Percentiles rank a stretch among this genome's conserved stretches.
These are phyloP conservation scores for Peronosclerospora sorghi DNA, from an alignment of 352 stramenopile species.

Conservation along the genomic window DNA sequence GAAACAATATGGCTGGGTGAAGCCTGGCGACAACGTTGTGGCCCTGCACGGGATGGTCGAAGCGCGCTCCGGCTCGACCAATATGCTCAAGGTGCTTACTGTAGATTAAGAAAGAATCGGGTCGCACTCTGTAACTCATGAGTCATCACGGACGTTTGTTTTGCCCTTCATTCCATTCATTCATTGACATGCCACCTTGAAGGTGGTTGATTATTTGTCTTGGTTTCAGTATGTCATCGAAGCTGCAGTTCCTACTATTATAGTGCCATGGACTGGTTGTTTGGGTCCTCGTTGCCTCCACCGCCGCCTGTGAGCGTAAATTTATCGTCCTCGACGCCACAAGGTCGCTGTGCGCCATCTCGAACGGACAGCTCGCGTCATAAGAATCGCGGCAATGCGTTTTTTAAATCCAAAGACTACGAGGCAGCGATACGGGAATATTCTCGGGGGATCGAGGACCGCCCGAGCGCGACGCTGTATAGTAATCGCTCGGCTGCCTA, in stretches of 20 bases:
- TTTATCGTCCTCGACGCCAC: slow-evolving; percentile 40
- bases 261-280: slow-evolving; percentile 54
- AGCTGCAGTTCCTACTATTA: not conserved
- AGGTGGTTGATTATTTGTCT: too few species aligned
- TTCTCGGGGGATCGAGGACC: slow-evolving; percentile 37
- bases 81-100: slow-evolving; percentile 76
- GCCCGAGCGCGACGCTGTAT: slow-evolving; percentile 52
- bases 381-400: slow-evolving; percentile 56
- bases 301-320: slow-evolving; percentile 20
- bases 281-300: slow-evolving; percentile 16
- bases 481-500: slow-evolving; percentile 75
- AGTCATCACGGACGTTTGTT: too few species aligned
- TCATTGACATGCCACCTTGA: too few species aligned
- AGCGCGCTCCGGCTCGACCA: slow-evolving; percentile 75
- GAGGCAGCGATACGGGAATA: slow-evolving; percentile 47
- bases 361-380: slow-evolving; percentile 51
- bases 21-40: slow-evolving; percentile 81
- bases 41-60: slow-evolving; percentile 84
- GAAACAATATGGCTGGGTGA: slow-evolving; percentile 77
- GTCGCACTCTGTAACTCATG: too few species aligned
- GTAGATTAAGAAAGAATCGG: not conserved
- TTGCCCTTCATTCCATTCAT: too few species aligned
- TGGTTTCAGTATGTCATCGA: not conserved
- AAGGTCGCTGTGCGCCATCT: slow-evolving; percentile 54
- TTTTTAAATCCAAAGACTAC: slow-evolving; percentile 51